These are phyloP conservation scores for Keithomyces neogunnii DNA, from an alignment of 2,329 filamentous ascomycete species.

Conservation along the genomic window DNA sequence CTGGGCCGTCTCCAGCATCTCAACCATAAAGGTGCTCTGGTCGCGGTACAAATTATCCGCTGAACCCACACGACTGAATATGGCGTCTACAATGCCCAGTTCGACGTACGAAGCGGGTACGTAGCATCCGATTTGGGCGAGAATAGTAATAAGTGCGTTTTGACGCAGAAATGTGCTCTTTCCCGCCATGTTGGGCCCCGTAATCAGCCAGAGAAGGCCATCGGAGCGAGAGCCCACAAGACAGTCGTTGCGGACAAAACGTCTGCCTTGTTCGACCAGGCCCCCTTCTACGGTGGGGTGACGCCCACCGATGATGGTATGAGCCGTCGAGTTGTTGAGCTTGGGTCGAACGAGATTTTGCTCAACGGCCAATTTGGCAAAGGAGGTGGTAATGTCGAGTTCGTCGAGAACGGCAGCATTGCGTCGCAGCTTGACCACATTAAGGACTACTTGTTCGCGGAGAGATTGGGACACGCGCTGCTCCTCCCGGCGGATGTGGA, in stretches of 20 bases:
- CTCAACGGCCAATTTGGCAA: conserved; percentile 70
- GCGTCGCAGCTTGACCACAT: conserved; percentile 75
- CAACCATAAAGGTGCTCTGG: conserved; percentile 98
- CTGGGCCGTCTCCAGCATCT: conserved; percentile 93
- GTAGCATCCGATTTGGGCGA: conserved; percentile 88
- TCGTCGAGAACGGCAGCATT: conserved; percentile 92
- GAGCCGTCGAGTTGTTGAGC: conserved; percentile 54
- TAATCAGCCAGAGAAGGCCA: conserved; percentile 58
- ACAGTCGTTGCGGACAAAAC: conserved; percentile 81
- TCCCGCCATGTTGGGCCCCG: conserved; percentile 95
- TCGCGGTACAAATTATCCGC: conserved; percentile 92
- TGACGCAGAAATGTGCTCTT: conserved; percentile 95
- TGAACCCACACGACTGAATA: conserved; percentile 88
- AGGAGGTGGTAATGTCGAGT: conserved; percentile 81
- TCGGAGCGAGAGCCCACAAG: conserved; percentile 61
- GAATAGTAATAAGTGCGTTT: conserved; percentile 86
- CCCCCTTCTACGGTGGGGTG: conserved; percentile 90
- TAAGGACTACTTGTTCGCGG: conserved; percentile 67
- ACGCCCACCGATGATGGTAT: conserved; percentile 75
- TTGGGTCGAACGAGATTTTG: conserved; percentile 65
- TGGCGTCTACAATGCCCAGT: conserved; percentile 87
- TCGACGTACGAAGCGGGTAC: conserved; percentile 83
- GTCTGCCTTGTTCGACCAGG: conserved; percentile 67
- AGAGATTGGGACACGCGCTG: conserved; percentile 68
- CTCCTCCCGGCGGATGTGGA: conserved; percentile 77